phyloP scores from a whole-genome alignment of 2,329 filamentous ascomycete genomes.

The Alternaria angustiovoidea region DNA sequence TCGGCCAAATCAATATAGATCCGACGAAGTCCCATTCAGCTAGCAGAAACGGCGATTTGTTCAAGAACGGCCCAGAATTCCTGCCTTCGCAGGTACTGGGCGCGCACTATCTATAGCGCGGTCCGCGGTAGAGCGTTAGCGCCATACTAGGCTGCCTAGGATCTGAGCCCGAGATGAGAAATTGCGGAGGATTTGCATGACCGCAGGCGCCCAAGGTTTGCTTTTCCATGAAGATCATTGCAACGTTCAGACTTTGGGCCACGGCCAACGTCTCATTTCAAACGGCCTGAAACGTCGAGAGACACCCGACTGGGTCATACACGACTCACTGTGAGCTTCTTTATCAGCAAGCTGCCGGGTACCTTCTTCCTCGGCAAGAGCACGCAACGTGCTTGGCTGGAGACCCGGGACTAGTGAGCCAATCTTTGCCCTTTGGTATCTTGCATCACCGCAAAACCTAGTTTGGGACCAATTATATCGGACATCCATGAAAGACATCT shows the following conservation, averaged over 20 bases:
- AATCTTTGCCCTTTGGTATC: slow-evolving; percentile 4
- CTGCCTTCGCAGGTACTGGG: slow-evolving; percentile 2
- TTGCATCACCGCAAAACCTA: slow-evolving; percentile 13
- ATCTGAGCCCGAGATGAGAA: slow-evolving; percentile 9
- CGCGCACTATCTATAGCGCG: slow-evolving; percentile 9
- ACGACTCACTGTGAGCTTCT: not conserved
- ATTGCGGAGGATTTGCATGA: slow-evolving; percentile 18
- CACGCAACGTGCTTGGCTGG: not conserved
- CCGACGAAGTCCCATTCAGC: not conserved
- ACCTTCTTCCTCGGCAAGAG: not conserved
- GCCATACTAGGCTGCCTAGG: not conserved
- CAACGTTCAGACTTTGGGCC: not conserved
- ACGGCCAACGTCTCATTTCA: not conserved
- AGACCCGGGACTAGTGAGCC: slow-evolving; percentile 1
- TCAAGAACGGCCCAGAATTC: slow-evolving; percentile 8
- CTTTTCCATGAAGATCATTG: slow-evolving; percentile 3
- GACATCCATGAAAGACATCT: slow-evolving; percentile 4
- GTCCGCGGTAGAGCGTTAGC: slow-evolving; percentile 6
- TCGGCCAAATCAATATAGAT: not conserved
- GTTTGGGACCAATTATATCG: slow-evolving; percentile 6
- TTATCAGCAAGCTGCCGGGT: not conserved
- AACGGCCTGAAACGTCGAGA: slow-evolving; percentile 1
- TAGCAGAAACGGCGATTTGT: slow-evolving; percentile 5
- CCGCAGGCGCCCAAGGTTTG: not conserved
- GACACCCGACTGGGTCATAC: not conserved